Percentiles rank a stretch among this genome's conserved stretches.
These are phyloP conservation scores for Pseudoneurospora amorphoporcata DNA, from an alignment of 495 filamentous ascomycete species.

Conservation along the genomic window DNA sequence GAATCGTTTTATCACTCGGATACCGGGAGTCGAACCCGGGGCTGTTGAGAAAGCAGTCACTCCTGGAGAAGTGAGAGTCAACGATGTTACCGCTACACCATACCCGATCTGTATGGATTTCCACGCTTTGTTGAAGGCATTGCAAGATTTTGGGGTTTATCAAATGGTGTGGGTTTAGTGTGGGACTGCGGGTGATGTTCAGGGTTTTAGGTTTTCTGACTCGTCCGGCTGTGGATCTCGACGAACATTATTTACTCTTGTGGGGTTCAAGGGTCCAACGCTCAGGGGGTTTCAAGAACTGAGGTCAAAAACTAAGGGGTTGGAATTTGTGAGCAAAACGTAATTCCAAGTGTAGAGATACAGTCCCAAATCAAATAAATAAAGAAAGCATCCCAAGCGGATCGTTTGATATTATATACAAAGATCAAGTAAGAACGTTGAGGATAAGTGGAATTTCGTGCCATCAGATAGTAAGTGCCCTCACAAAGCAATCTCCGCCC, in stretches of 20 bases:
- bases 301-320: neutral
- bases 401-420: neutral
- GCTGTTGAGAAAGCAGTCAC: neutral
- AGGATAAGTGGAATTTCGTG: neutral
- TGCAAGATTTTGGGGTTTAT: neutral
- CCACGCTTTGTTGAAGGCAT: neutral
- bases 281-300: neutral
- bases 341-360: neutral
- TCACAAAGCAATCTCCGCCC: constrained; percentile 10
- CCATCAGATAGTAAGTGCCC: neutral
- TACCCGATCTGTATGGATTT: neutral
- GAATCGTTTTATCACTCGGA: neutral
- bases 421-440: neutral
- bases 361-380: neutral
- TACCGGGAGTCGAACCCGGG: neutral
- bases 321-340: neutral
- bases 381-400: neutral
- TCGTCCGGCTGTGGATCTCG: neutral
- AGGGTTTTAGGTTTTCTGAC: neutral
- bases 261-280: neutral
- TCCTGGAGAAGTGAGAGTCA: neutral
- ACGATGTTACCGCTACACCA: neutral
- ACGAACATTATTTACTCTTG: neutral
- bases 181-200: neutral
- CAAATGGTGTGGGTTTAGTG: neutral